phyloP scores from a whole-genome alignment of 345 rosid genomes.

The Populus tremula region DNA sequence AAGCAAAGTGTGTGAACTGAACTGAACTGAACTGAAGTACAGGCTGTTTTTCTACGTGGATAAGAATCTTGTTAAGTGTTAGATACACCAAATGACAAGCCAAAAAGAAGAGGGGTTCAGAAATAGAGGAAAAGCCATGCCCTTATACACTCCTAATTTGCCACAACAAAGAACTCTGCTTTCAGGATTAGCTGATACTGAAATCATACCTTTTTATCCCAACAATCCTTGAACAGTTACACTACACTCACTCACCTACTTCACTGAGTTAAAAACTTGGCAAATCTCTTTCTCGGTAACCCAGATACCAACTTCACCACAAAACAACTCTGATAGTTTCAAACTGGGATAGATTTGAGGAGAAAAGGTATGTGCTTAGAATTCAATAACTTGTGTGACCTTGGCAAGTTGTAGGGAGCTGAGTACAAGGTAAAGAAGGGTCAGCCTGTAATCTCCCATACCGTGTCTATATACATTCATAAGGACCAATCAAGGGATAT shows the following conservation, averaged over 20 bases:
- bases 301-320: background rate
- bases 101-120: background rate
- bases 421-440: background rate
- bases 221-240: conserved; percentile 31
- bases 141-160: background rate
- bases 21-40: background rate
- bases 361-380: background rate
- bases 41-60: background rate
- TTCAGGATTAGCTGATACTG: background rate
- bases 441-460: background rate
- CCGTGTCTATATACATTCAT: too few species aligned
- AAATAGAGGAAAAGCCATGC: background rate
- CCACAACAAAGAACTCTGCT: background rate
- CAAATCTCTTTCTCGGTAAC: background rate
- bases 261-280: background rate
- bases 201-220: background rate
- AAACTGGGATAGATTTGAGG: background rate
- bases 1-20: background rate
- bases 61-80: background rate
- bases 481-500: conserved; percentile 8
- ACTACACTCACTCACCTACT: conserved; percentile 6
- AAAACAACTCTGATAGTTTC: background rate
- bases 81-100: background rate
- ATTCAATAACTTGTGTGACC: background rate
- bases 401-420: background rate